Percentiles rank a stretch among this genome's conserved stretches.
Conservation (phyloP, 352 stramenopile genomes). For the Phytophthora cactorum region DNA sequence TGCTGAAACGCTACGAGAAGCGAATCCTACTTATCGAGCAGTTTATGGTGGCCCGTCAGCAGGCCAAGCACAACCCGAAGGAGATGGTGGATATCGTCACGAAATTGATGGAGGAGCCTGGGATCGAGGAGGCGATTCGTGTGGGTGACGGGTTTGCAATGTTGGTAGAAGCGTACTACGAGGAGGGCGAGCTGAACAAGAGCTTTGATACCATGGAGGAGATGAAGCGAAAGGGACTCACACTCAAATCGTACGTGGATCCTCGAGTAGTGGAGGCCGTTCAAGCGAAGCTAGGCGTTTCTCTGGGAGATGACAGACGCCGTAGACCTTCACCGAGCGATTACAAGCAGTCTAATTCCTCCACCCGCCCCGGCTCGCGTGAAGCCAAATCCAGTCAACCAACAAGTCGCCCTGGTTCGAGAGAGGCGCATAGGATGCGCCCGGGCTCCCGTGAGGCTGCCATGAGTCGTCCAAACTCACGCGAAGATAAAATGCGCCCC, state of each 20-base stretch:
- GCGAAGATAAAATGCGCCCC: conserved; percentile 40
- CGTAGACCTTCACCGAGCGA: conserved; percentile 32
- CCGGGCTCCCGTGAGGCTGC: conserved; percentile 26
- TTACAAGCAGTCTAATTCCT: conserved; percentile 33
- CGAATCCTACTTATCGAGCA: conserved; percentile 82
- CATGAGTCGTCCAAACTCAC: conserved; percentile 33
- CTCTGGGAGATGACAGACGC: conserved; percentile 31
- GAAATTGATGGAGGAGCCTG: conserved; percentile 84
- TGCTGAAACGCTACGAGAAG: conserved; percentile 59
- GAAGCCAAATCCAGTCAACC: conserved; percentile 30
- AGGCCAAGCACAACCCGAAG: conserved; percentile 61
- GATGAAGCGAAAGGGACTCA: conserved; percentile 75
- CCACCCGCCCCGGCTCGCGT: conserved; percentile 23
- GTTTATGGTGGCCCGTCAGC: conserved; percentile 80
- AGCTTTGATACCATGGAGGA: conserved; percentile 75
- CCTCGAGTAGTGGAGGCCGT: conserved; percentile 71
- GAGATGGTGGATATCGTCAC: conserved; percentile 83
- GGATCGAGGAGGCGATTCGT: conserved; percentile 88
- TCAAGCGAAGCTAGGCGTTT: conserved; percentile 53
- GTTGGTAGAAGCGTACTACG: conserved; percentile 83
- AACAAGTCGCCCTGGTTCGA: conserved; percentile 26
- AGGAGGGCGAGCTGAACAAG: conserved; percentile 67
- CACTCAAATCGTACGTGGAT: conserved; percentile 81
- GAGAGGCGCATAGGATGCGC: conserved; percentile 21
- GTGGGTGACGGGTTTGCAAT: conserved; percentile 91